These are phyloP conservation scores for Phytopythium litorale DNA, from an alignment of 352 stramenopile species.

Conservation along the genomic window DNA sequence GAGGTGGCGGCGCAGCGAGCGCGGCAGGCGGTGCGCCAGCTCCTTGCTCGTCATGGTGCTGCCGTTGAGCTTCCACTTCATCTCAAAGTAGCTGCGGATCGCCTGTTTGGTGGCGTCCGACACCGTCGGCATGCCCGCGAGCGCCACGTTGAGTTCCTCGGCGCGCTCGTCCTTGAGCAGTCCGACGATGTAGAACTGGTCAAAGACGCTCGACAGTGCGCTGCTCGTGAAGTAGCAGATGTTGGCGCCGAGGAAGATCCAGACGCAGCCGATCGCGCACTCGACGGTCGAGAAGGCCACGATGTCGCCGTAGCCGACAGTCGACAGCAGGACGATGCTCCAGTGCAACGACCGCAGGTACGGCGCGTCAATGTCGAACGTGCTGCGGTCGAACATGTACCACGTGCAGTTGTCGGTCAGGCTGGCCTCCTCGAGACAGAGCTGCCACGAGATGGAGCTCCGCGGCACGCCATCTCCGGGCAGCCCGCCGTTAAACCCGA, in stretches of 20 bases:
- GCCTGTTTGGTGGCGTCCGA: slow-evolving; percentile 44
- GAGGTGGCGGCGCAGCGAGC: slow-evolving; percentile 34
- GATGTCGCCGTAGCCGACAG: slow-evolving; percentile 68
- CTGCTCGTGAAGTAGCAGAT: slow-evolving; percentile 72
- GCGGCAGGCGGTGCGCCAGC: slow-evolving; percentile 41
- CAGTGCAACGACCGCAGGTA: slow-evolving; percentile 63
- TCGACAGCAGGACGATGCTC: slow-evolving; percentile 71
- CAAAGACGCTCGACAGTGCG: slow-evolving; percentile 50
- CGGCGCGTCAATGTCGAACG: slow-evolving; percentile 51
- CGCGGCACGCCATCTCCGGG: slow-evolving; percentile 21
- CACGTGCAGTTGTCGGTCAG: slow-evolving; percentile 62
- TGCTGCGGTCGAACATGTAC: slow-evolving; percentile 65
- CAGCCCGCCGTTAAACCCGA: slow-evolving; percentile 40
- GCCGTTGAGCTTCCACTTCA: slow-evolving; percentile 72
- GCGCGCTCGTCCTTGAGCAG: slow-evolving; percentile 45
- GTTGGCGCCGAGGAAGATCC: slow-evolving; percentile 71
- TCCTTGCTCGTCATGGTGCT: slow-evolving; percentile 50
- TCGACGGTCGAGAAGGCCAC: slow-evolving; percentile 55
- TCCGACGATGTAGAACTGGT: slow-evolving; percentile 43
- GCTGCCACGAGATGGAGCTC: slow-evolving; percentile 27
- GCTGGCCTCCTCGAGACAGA: slow-evolving; percentile 48
- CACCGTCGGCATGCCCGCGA: slow-evolving; percentile 40
- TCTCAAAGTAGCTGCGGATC: slow-evolving; percentile 61
- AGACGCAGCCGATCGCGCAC: slow-evolving; percentile 47
- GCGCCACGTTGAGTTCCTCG: slow-evolving; percentile 58